Evolutionary conservation across 352 stramenopile species (phyloP).

Genomic region (Pythium phragmitis): DNA sequence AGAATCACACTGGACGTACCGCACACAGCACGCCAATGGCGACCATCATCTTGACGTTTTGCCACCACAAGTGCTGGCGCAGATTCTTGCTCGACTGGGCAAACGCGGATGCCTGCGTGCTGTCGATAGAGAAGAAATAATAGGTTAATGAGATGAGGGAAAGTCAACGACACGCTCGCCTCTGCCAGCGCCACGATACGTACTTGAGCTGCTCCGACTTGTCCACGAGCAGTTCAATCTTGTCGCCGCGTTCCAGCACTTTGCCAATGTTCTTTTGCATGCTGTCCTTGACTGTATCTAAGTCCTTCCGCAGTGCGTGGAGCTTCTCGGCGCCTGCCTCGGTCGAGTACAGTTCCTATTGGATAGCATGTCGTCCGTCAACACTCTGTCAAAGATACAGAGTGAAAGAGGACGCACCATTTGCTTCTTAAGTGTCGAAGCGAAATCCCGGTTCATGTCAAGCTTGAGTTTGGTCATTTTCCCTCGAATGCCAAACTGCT

Average conservation of each 20-base stretch:
- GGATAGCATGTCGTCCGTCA: neutral
- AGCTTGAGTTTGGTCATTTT: conserved; percentile 88
- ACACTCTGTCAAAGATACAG: neutral
- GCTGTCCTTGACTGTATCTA: conserved; percentile 76
- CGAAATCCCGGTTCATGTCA: conserved; percentile 87
- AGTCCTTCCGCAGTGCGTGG: conserved; percentile 76
- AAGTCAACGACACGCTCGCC: neutral
- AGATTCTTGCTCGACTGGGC: conserved; percentile 81
- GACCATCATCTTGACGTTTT: conserved; percentile 89
- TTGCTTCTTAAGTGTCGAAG: conserved; percentile 78
- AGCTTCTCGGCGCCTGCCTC: conserved; percentile 73
- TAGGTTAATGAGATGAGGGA: neutral
- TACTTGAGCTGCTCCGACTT: conserved; percentile 88
- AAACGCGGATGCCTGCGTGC: conserved; percentile 79
- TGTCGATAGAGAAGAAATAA: conserved; percentile 13
- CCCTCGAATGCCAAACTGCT: conserved; percentile 82
- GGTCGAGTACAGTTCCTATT: conserved; percentile 75
- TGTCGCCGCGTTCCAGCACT: conserved; percentile 83
- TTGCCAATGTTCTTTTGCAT: conserved; percentile 86
- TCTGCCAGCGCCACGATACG: neutral
- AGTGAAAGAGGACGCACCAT: conserved; percentile 42
- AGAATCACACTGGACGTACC: conserved; percentile 38
- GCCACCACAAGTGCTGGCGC: conserved; percentile 78
- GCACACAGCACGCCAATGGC: conserved; percentile 62
- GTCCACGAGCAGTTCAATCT: conserved; percentile 86